phyloP scores from a whole-genome alignment of 164 flowering plant genomes.

The Piper betle region DNA sequence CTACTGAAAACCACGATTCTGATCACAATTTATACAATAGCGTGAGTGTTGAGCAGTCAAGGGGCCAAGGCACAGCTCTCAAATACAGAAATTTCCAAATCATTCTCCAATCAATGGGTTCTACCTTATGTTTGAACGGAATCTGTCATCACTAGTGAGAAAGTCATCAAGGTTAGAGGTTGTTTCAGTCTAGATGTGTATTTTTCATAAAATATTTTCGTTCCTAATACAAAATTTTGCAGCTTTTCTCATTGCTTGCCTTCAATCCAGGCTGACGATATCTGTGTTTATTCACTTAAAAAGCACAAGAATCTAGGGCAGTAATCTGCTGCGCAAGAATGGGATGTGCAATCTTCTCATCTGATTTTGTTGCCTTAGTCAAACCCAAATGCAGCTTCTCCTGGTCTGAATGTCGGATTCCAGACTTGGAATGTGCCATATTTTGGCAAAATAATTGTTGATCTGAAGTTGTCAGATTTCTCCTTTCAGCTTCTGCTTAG shows the following conservation, averaged over 20 bases:
- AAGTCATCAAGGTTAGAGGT: too few species aligned
- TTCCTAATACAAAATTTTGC: conserved; percentile 14
- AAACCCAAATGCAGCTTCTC: conserved; percentile 30
- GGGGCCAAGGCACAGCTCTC: conserved; percentile 14
- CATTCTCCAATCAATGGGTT: too few species aligned
- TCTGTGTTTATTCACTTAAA: background rate
- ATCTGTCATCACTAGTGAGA: too few species aligned
- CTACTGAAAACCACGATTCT: conserved; percentile 16
- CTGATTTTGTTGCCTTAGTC: conserved; percentile 14
- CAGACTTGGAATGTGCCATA: conserved; percentile 41
- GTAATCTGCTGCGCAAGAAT: background rate
- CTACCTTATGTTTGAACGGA: too few species aligned
- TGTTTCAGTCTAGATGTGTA: too few species aligned
- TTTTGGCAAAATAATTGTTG: conserved; percentile 18
- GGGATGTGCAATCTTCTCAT: too few species aligned
- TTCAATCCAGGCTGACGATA: background rate
- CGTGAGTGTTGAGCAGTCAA: conserved; percentile 5
- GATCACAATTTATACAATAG: conserved; percentile 12
- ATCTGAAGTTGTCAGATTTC: conserved; percentile 47
- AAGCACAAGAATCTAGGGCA: background rate
- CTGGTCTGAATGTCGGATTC: conserved; percentile 43
- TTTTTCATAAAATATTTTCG: conserved; percentile 14
- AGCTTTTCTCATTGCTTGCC: conserved; percentile 8
- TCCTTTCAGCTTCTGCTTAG: conserved; percentile 51
- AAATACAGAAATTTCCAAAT: conserved; percentile 14